Conservation (phyloP, 257 asterid species). For the Apocynum venetum region DNA sequence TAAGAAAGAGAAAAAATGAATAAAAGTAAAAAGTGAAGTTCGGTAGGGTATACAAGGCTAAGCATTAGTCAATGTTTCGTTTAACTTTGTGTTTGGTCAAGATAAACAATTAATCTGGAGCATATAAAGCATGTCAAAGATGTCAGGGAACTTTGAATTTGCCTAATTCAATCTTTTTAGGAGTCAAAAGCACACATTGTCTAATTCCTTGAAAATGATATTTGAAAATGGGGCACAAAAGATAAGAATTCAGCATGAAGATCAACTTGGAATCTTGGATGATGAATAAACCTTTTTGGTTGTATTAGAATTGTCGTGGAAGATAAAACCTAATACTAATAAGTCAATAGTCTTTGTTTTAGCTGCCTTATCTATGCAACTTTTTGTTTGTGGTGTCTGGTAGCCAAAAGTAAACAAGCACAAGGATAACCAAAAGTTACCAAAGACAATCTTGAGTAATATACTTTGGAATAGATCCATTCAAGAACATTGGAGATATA, state of each 20-base stretch:
- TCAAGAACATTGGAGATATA: not conserved
- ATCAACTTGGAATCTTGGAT: not conserved
- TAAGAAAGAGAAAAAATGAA: too few species aligned
- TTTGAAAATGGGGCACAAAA: not conserved
- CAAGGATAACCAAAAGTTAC: not conserved
- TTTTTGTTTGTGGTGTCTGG: constrained; percentile 4
- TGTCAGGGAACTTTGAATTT: not conserved
- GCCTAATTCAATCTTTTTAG: not conserved
- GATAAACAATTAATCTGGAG: not conserved
- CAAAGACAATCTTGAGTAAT: not conserved
- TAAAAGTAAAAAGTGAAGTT: not conserved
- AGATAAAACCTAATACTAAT: not conserved
- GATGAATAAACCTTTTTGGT: not conserved
- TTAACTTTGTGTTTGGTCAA: not conserved
- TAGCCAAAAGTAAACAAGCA: not conserved
- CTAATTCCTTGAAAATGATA: constrained; percentile 12
- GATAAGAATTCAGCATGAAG: not conserved
- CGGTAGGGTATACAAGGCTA: not conserved
- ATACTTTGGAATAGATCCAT: constrained; percentile 12
- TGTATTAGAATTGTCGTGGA: constrained; percentile 9
- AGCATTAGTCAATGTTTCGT: not conserved
- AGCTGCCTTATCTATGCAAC: constrained; percentile 10
- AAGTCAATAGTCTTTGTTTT: constrained; percentile 8
- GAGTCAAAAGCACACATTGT: not conserved
- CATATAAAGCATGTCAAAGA: constrained; percentile 7